Evolutionary conservation across 805 yeast species (phyloP).

Genomic region (Wickerhamiella alocasiicola): DNA sequence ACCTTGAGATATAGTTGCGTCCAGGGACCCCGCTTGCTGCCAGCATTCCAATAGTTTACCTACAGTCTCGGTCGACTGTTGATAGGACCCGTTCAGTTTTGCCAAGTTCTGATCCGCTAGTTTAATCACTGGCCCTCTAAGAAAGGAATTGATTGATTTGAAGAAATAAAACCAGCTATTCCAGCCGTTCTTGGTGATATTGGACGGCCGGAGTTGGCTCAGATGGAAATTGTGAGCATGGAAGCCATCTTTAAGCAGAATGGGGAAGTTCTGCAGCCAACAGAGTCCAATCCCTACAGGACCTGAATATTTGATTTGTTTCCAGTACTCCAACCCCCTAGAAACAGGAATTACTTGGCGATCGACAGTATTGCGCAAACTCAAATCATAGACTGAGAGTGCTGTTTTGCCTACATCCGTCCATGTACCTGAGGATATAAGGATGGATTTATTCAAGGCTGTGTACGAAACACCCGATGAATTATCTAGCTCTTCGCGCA

Average conservation of each 20-base stretch:
- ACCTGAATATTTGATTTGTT: constrained; percentile 7
- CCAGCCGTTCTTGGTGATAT: constrained; percentile 2
- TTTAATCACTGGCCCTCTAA: constrained; percentile 1
- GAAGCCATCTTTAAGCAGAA: not conserved
- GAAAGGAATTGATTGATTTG: not conserved
- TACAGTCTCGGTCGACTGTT: constrained; percentile 12
- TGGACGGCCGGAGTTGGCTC: constrained; percentile 3
- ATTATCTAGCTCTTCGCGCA: constrained; percentile 9
- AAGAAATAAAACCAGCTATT: not conserved
- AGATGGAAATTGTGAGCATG: not conserved
- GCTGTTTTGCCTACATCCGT: constrained; percentile 18
- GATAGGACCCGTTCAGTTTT: constrained; percentile 2
- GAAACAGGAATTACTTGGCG: constrained; percentile 17
- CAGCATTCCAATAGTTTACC: constrained; percentile 14
- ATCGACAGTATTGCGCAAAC: constrained; percentile 13
- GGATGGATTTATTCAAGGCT: constrained; percentile 12
- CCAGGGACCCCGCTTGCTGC: not conserved
- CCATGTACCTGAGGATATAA: constrained; percentile 19
- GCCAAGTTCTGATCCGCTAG: constrained; percentile 2
- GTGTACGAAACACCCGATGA: constrained; percentile 8
- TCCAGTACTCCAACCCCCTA: constrained; percentile 19
- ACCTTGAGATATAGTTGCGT: constrained; percentile 1
- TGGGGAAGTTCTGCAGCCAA: constrained; percentile 17
- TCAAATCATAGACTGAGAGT: constrained; percentile 15
- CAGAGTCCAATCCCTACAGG: constrained; percentile 11